Evolutionary conservation across 805 yeast species (phyloP).

Genomic region (Maudiozyma saulgeensis): DNA sequence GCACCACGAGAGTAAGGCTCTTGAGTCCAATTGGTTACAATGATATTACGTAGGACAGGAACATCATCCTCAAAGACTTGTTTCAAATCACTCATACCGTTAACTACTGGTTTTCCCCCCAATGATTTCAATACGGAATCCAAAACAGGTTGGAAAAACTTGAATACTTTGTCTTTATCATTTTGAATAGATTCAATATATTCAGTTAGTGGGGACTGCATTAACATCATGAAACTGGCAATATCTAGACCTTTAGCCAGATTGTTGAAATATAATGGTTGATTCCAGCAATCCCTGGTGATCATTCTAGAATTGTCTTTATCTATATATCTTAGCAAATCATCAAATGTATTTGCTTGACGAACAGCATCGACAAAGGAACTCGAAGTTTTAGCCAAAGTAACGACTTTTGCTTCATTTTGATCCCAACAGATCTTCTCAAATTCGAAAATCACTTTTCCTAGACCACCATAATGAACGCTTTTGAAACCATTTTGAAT

Average conservation of each 20-base stretch:
- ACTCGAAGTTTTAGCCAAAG: constrained; percentile 30
- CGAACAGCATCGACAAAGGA: constrained; percentile 15
- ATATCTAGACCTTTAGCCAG: constrained; percentile 38
- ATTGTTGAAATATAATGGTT: constrained; percentile 56
- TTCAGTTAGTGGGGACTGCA: constrained; percentile 67
- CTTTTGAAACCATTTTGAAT: constrained; percentile 37
- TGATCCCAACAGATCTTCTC: constrained; percentile 50
- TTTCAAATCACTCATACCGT: constrained; percentile 1
- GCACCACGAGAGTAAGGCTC: constrained; percentile 79
- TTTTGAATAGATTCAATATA: constrained; percentile 41
- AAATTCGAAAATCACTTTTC: constrained; percentile 66
- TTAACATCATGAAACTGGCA: constrained; percentile 54
- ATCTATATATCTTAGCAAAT: constrained; percentile 8
- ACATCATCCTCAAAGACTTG: neutral
- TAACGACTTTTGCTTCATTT: constrained; percentile 41
- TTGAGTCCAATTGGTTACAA: constrained; percentile 64
- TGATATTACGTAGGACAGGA: constrained; percentile 34
- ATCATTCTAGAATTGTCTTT: neutral
- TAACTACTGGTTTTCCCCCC: constrained; percentile 8
- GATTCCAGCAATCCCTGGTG: constrained; percentile 37
- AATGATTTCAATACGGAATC: constrained; percentile 17
- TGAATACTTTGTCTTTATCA: constrained; percentile 46
- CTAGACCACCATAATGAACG: constrained; percentile 57
- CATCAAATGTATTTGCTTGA: constrained; percentile 11
- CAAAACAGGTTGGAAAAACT: constrained; percentile 43